phyloP scores from a whole-genome alignment of 2,329 filamentous ascomycete species.

The Colletotrichum nymphaeae region DNA sequence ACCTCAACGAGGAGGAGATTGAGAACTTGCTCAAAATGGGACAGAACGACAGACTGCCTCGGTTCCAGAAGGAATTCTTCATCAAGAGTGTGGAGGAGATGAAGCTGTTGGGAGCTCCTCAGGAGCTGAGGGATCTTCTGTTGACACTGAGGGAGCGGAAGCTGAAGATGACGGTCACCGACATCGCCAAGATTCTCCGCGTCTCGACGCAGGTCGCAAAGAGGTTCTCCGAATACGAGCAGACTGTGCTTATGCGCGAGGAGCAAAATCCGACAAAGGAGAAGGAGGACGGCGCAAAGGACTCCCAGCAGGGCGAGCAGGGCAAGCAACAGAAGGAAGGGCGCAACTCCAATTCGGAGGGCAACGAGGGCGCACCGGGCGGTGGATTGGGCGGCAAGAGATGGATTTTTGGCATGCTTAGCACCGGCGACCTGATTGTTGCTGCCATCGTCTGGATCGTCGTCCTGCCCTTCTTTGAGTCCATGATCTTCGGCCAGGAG shows the following conservation, averaged over 20 bases:
- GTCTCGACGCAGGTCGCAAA: slow-evolving; percentile 68
- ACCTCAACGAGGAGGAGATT: slow-evolving; percentile 57
- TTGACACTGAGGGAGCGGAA: slow-evolving; percentile 67
- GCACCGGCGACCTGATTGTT: slow-evolving; percentile 57
- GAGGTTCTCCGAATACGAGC: slow-evolving; percentile 43
- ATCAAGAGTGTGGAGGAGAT: slow-evolving; percentile 71
- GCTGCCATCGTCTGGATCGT: slow-evolving; percentile 57
- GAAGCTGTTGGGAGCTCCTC: slow-evolving; percentile 75
- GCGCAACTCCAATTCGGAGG: slow-evolving; percentile 23
- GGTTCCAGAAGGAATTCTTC: slow-evolving; percentile 69
- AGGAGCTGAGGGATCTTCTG: slow-evolving; percentile 71
- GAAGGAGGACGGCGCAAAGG: slow-evolving; percentile 29
- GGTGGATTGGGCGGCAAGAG: slow-evolving; percentile 35
- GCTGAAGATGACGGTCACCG: slow-evolving; percentile 47
- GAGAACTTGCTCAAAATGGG: slow-evolving; percentile 67
- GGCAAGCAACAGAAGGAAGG: slow-evolving; percentile 46
- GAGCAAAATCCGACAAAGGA: slow-evolving; percentile 30
- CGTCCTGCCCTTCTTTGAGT: slow-evolving; percentile 54
- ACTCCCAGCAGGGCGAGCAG: slow-evolving; percentile 40
- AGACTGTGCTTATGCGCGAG: slow-evolving; percentile 29
- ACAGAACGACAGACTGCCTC: slow-evolving; percentile 70
- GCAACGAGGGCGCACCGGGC: slow-evolving; percentile 20
- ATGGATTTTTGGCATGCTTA: slow-evolving; percentile 36
- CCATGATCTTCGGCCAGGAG: slow-evolving; percentile 53
- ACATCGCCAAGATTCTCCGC: slow-evolving; percentile 69